Base-by-base conservation (phyloP, 2,329 filamentous ascomycete genomes). In the Colletotrichum noveboracense region DNA sequence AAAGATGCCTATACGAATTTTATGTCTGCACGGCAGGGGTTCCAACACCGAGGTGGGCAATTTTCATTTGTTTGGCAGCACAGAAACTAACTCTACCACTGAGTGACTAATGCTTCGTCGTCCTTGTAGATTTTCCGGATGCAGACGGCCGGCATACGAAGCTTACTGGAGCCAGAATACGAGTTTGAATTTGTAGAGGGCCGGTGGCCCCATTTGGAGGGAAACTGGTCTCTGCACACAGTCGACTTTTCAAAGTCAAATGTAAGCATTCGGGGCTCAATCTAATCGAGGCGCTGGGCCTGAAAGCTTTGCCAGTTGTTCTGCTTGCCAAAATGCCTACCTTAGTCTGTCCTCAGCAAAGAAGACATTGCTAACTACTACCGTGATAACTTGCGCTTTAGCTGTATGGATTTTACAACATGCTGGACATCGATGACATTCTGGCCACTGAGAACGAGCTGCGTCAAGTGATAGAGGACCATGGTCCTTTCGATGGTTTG, bases 161-260 rank as follows among this genome's bases (percentile, higher is more conserved):
- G 66, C 66, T 34, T 68, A 21, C 52, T 68, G 3, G 66, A 68
- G 66, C 66, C 66, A 24, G 66, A 68, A 28, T 68, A 68, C 24
- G 66, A 68, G 16, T 68, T 68, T 68, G 66, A 58, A 21, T 68
- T 68, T 16, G 66, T 68, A 1, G 66, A 68, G 21, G 66, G 66
- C 66, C 66, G 66, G 3, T 68, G 66, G 48, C 66, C 66, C 21
- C 66, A 68, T 68, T 21, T 68, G 30, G 66, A 68, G 30, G 66
- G 66, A 3, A 68, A 68, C 32, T 68, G 66, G 66, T 68, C 66
- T 58, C 66, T 68, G 9, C 66, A 68, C 21, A 68, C 66, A 21
- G 66, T 68, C 30, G 66, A 68, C 14, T 68, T 68, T 56, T 68
- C 66, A 58, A 68, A 68, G 32, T 68, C 66, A 30, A 68, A 68